Evolutionary conservation across 2,329 filamentous ascomycete genomes (phyloP), one percentile per base, ranked within the genome.

Genomic region (Canariomyces notabilis): DNA sequence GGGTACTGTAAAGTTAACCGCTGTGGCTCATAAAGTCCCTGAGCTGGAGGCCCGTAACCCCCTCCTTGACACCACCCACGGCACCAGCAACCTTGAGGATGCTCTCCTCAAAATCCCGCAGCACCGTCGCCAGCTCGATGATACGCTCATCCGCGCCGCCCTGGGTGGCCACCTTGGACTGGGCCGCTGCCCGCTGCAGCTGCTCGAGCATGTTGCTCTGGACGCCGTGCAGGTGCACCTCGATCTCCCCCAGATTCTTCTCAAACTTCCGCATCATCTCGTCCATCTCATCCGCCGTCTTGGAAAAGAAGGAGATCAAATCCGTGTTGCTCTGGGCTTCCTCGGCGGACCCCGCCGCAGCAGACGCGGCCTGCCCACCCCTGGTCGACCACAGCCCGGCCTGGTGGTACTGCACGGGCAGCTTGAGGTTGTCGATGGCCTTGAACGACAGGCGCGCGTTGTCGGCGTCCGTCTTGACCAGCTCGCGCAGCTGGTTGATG

Each of bases 71-170:
- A 37, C 67, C 67, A 2, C 79, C 80, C 40, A 85, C 73, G 45
- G 79, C 74, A 19, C 74, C 71, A 5, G 82, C 82, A 46, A 83
- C 80, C 43, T 77, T 75, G 46, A 83, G 63, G 45, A 85, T 82
- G 46, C 80, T 76, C 55, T 76, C 72, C 64, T 85, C 80, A 50
- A 85, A 82, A 54, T 85, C 82, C 15, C 75, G 70, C 53, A 85
- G 69, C 35, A 82, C 80, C 11, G 71, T 74, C 14, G 76, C 76
- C 36, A 84, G 67, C 59, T 77, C 73, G 29, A 69, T 64, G 16
- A 71, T 64, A 52, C 67, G 67, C 62, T 78, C 66, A 53, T 75
- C 69, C 45, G 67, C 55, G 43, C 65, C 61, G 15, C 63, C 49
- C n/a, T 54, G 54, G 63, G 68, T 47, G 14, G 61, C 60, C 36